A percentile compares a stretch with the other conserved stretches of the same genome.
Evolutionary conservation across 179 eudicot genomes (phyloP).

Genomic region (Actinidia polygama): DNA sequence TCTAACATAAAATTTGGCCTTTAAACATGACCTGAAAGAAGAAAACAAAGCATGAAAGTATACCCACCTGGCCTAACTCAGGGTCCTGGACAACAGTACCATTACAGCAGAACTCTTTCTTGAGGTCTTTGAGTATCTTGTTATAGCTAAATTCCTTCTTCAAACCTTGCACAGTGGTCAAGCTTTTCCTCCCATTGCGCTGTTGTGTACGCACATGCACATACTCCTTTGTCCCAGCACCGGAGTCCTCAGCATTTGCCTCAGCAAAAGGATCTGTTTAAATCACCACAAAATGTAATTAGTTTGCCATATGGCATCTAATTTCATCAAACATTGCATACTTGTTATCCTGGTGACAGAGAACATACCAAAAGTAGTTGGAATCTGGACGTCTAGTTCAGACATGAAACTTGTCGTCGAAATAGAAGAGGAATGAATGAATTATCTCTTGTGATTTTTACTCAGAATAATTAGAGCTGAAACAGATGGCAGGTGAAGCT

Average conservation of each 20-base stretch:
- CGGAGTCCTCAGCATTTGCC: conserved; percentile 16
- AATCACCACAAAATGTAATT: background rate
- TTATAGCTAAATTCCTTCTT: conserved; percentile 15
- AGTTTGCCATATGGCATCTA: background rate
- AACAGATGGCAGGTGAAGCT: background rate
- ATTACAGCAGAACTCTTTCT: conserved; percentile 27
- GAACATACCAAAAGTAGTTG: background rate
- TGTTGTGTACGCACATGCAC: conserved; percentile 32
- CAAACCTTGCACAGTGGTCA: conserved; percentile 16
- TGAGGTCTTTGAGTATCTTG: conserved; percentile 18
- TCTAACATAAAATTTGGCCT: background rate
- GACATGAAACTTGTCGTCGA: conserved; percentile 12
- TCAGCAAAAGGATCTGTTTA: conserved; percentile 17
- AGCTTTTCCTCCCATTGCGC: conserved; percentile 27
- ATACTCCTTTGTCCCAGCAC: conserved; percentile 26
- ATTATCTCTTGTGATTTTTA: background rate
- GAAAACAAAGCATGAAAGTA: background rate
- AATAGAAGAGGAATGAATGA: background rate
- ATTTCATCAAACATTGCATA: background rate
- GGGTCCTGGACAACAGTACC: conserved; percentile 37
- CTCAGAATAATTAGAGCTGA: conserved; percentile 3
- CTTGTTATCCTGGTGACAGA: background rate
- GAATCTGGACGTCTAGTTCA: conserved; percentile 11
- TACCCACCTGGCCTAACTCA: conserved; percentile 31
- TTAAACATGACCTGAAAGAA: background rate